These are phyloP conservation scores for Penicillium bovifimosum DNA, from an alignment of 495 filamentous ascomycete species.

Conservation along the genomic window DNA sequence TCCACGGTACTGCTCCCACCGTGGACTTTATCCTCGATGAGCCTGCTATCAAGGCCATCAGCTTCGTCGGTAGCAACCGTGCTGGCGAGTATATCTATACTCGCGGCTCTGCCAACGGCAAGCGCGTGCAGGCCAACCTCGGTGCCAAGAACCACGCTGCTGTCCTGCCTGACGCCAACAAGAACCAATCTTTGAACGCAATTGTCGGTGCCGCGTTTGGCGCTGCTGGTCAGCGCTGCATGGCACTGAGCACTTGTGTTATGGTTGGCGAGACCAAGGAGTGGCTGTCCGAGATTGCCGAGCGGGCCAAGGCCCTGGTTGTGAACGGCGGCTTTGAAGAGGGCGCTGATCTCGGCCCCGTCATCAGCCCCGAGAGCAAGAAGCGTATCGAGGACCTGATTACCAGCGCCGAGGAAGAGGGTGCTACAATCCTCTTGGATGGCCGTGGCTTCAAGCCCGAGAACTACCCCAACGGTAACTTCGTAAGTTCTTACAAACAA, in stretches of 20 bases:
- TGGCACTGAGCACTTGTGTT: conserved; percentile 91
- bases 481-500: conserved; percentile 47
- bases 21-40: conserved; percentile 98
- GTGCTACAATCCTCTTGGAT: conserved; percentile 91
- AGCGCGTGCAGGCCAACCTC: conserved; percentile 93
- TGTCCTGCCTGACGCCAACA: conserved; percentile 93
- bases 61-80: conserved; percentile 94
- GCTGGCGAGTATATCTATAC: conserved; percentile 96
- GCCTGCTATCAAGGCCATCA: conserved; percentile 94
- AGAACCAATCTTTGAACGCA: conserved; percentile 93
- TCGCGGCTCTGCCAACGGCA: conserved; percentile 85
- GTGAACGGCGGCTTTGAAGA: conserved; percentile 95
- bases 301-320: conserved; percentile 81
- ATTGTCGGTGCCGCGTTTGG: conserved; percentile 95
- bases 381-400: conserved; percentile 86
- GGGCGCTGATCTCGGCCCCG: conserved; percentile 91
- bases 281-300: conserved; percentile 87
- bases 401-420: conserved; percentile 82
- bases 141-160: conserved; percentile 98
- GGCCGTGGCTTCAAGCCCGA: conserved; percentile 80
- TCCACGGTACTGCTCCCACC: conserved; percentile 85
- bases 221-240: conserved; percentile 94
- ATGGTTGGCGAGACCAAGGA: conserved; percentile 92
- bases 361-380: conserved; percentile 91
- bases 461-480: conserved; percentile 97